These are phyloP conservation scores for Coemansia biformis DNA, from an alignment of 192 early-diverging fungal species.

Conservation along the genomic window DNA sequence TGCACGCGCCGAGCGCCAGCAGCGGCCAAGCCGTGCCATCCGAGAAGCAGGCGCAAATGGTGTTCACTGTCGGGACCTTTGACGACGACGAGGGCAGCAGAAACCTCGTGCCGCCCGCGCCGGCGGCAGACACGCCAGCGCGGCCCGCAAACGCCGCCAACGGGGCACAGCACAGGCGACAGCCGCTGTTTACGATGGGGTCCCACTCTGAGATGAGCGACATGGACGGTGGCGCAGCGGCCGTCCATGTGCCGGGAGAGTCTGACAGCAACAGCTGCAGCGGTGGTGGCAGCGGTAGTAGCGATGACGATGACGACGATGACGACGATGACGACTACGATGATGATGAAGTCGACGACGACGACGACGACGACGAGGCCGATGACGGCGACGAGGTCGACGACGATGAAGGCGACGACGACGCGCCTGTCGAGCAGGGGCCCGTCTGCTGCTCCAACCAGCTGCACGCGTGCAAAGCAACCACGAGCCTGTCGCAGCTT, in stretches of 20 bases:
- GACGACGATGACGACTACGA: background rate
- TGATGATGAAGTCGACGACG: background rate
- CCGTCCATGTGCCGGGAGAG: no score
- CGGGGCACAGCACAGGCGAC: slow-evolving; percentile 8
- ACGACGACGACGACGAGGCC: background rate
- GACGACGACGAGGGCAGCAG: slow-evolving; percentile 32
- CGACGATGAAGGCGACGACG: background rate
- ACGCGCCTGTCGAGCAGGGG: background rate
- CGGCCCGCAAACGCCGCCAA: slow-evolving; percentile 3
- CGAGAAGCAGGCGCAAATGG: slow-evolving; percentile 33
- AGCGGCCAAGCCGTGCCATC: no score
- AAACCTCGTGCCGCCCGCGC: background rate
- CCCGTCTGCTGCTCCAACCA: slow-evolving; percentile 1
- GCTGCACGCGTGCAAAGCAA: slow-evolving; percentile 44
- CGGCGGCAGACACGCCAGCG: slow-evolving; percentile 2
- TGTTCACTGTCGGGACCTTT: slow-evolving; percentile 47
- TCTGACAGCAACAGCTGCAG: no score
- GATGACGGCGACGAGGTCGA: background rate
- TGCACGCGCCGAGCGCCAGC: no score
- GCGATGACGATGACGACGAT: no score
- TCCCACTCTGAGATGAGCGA: slow-evolving; percentile 47
- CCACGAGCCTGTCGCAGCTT: slow-evolving; percentile 33
- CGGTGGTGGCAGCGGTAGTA: no score
- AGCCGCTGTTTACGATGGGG: slow-evolving; percentile 46
- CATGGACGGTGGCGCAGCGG: slow-evolving; percentile 18